Evolutionary conservation across 2,329 filamentous ascomycete species (phyloP), one percentile per base, ranked within the genome.

Genomic region (Coniochaeta pulveracea): DNA sequence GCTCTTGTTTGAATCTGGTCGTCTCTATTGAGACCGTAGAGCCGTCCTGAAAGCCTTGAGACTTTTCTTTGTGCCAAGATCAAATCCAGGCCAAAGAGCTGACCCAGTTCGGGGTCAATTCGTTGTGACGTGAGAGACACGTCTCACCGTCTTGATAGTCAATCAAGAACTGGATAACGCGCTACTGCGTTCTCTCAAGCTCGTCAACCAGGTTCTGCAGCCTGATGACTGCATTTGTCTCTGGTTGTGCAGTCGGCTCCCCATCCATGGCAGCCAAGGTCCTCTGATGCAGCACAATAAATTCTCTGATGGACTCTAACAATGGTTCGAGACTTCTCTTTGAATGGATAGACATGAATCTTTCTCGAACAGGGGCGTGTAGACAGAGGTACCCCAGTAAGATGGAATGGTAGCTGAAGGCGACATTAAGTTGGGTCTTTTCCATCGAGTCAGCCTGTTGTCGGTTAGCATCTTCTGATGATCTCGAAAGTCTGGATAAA

Each of bases 321-420:
- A 76, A 45, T 10, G 60, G 58, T 5, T 52, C 49, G 19, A 71
- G 51, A 26, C 56, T 68, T 38, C 56, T 58, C 22, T 58, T 57
- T 7, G 58, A 52, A 26, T 63, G 61, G 31, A 56, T 56, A 5
- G 48, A 42, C 23, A 55, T 52, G 22, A 75, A 57, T 17, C 56
- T 58, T 30, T 57, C 51, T 28, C 63, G 57, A 6, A 64, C 58
- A 4, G 61, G 56, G 9, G 54, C 46, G 32, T 63, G 56, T 18
- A 91, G 63, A 44, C 77, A 86, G 16, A 95, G 60, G 43, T 86
- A 91, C 12, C 85, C 85, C 3, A 96, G 66, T 5, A 94, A 64
- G 10, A 95, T 78, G 1, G 85, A 78, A 16, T 95, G 65, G 51
- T 94, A 95, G 11, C 85, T 88, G 51, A 89, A 76, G 2, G 82